Conservation (phyloP, 2,329 filamentous ascomycete genomes). For the Talaromyces sp. region DNA sequence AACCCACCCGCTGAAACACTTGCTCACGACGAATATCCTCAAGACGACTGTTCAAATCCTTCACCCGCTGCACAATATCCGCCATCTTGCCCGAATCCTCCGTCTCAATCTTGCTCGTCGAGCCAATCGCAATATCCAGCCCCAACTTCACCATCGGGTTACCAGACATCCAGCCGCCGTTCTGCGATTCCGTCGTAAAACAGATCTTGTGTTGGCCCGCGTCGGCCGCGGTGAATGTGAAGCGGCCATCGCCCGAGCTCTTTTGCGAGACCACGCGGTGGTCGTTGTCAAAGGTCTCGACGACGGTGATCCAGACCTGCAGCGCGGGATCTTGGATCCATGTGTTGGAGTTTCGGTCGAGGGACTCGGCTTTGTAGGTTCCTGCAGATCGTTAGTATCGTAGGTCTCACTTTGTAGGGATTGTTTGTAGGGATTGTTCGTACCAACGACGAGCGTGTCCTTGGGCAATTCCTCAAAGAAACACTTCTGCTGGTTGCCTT, state of each 20-base stretch:
- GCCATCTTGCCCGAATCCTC: conserved; percentile 89
- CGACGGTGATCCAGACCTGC: conserved; percentile 84
- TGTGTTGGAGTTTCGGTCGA: conserved; percentile 61
- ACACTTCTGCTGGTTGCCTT: conserved; percentile 80
- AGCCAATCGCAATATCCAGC: conserved; percentile 88
- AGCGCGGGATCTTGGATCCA: conserved; percentile 72
- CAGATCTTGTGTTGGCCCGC: conserved; percentile 94
- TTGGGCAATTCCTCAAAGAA: conserved; percentile 98
- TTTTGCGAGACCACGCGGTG: conserved; percentile 91
- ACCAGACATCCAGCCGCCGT: conserved; percentile 66
- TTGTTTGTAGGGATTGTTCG: conserved; percentile 18
- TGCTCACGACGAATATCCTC: conserved; percentile 90
- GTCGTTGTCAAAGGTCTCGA: conserved; percentile 95
- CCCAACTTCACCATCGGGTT: conserved; percentile 70
- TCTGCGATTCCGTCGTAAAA: conserved; percentile 76
- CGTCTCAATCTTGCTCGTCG: conserved; percentile 89
- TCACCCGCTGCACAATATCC: conserved; percentile 81
- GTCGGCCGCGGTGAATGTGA: conserved; percentile 93
- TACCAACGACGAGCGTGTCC: conserved; percentile 89
- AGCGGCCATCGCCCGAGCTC: conserved; percentile 69
- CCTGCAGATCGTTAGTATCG: conserved; percentile 41
- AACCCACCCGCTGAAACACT: conserved; percentile 80
- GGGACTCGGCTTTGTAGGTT: conserved; percentile 82
- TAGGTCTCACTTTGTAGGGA: not conserved
- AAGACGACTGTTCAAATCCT: conserved; percentile 81